Conservation (phyloP, 2,329 filamentous ascomycete species). For the Claviceps quebecensis region DNA sequence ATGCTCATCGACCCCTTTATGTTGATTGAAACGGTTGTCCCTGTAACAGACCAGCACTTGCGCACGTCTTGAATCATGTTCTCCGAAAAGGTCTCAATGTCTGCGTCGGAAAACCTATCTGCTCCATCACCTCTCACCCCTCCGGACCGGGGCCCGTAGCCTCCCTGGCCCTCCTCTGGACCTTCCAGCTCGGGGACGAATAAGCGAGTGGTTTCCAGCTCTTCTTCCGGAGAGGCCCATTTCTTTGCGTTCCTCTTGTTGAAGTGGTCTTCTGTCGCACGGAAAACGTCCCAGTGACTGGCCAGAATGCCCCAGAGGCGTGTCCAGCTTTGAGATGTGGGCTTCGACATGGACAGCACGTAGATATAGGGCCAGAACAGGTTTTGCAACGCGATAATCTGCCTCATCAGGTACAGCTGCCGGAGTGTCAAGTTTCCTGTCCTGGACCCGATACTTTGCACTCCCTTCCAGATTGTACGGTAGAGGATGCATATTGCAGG, state of each 20-base stretch:
- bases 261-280: conserved; percentile 10
- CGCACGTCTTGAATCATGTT: conserved; percentile 31
- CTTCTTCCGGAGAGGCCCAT: conserved; percentile 6
- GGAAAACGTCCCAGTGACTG: conserved; percentile 9
- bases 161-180: neutral
- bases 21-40: conserved; percentile 21
- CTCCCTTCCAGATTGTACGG: conserved; percentile 14
- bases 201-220: conserved; percentile 10
- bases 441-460: conserved; percentile 13
- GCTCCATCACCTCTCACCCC: neutral
- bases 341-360: conserved; percentile 8
- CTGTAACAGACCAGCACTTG: conserved; percentile 27
- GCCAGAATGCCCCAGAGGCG: conserved; percentile 9
- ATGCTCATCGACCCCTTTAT: conserved; percentile 26
- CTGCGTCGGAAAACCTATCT: conserved; percentile 9
- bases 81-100: conserved; percentile 25
- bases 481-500: conserved; percentile 20
- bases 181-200: conserved; percentile 10
- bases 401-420: conserved; percentile 16
- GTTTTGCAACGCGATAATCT: conserved; percentile 16
- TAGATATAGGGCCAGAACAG: conserved; percentile 18
- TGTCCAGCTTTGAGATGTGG: conserved; percentile 9
- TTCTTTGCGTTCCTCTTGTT: conserved; percentile 5
- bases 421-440: conserved; percentile 9
- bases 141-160: neutral